Base-by-base conservation (phyloP, 2,329 filamentous ascomycete genomes). In the Fusarium tjaetaba region DNA sequence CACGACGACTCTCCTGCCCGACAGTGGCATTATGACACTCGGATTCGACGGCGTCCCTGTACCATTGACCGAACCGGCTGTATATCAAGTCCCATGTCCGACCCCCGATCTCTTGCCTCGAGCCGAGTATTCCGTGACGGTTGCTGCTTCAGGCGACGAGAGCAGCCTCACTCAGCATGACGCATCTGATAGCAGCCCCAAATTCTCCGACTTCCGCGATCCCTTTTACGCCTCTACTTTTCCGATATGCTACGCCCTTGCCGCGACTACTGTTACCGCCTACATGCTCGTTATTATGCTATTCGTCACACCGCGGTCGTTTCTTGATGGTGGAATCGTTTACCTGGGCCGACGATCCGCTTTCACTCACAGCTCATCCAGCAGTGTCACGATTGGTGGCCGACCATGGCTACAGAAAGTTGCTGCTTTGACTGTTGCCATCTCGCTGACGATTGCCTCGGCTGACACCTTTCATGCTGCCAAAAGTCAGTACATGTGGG, bases 201-300 rank as follows among this genome's bases (percentile, higher is more conserved):
- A 83, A 42, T 82, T 91, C 71, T 89, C 91, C 68, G 90, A 95
- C 81, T 89, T 94, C 61, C 88, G 90, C 72, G 94, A 97, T 78
- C 95, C 95, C 14, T 99, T 99, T 82, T 97, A 97, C 82, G 93
- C 95, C 61, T 97, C 95, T 42, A 95, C 94, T 26, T 96, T 96
- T 49, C 96, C 96, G 20, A 95, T 97, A 82, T 93, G 94, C 78
- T 99, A 98, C 80, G 95, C 95, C 51, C 93, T 98, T 61, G 95
- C 95, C 63, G 94, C 95, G 22, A 94, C 94, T 24, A 98, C 95
- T 2, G 93, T 97, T 62, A 92, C 97, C 56, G 93, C 95, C 55
- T 98, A 97, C 84, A 93, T 97, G 80, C 90, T 98, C 52, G 92
- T 98, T 76, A 94, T 97, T 72, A 97, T 98, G 89, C 90, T 98